Percentiles rank a stretch among this genome's conserved stretches.
Conservation (phyloP, 2,329 filamentous ascomycete species). For the Aspergillus sclerotialis region DNA sequence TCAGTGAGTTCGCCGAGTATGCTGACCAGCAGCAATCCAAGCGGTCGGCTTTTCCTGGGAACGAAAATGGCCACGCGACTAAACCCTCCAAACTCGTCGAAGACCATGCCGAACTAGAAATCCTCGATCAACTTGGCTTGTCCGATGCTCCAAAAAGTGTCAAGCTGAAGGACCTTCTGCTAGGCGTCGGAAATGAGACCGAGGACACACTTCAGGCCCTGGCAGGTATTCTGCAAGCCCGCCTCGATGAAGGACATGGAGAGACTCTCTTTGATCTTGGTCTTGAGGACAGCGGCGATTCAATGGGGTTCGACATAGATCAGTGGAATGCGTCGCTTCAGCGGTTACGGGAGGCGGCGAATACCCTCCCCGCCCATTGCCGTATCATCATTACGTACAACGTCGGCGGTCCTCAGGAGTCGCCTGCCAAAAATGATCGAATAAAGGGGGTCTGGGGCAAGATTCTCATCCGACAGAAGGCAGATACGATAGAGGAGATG, state of each 20-base stretch:
- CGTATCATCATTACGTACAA: conserved; percentile 84
- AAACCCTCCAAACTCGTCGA: conserved; percentile 38
- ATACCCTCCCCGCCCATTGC: conserved; percentile 63
- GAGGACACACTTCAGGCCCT: conserved; percentile 59
- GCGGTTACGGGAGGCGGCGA: conserved; percentile 60
- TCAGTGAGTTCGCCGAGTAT: conserved; percentile 96
- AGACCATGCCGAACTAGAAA: conserved; percentile 83
- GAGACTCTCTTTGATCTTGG: conserved; percentile 90
- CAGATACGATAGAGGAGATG: conserved; percentile 70
- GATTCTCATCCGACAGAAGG: conserved; percentile 69
- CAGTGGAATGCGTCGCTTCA: conserved; percentile 70
- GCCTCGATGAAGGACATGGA: conserved; percentile 75
- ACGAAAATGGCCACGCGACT: conserved; percentile 37
- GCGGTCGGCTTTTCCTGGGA: conserved; percentile 30
- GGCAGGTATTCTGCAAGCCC: conserved; percentile 56
- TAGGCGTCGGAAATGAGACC: conserved; percentile 46
- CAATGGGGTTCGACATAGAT: conserved; percentile 65
- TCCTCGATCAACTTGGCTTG: conserved; percentile 71
- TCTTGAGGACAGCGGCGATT: conserved; percentile 80
- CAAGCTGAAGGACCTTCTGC: conserved; percentile 68
- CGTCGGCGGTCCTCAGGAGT: conserved; percentile 70
- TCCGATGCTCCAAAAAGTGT: conserved; percentile 60
- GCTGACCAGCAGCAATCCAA: conserved; percentile 84
- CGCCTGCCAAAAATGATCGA: conserved; percentile 56
- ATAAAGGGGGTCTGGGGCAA: conserved; percentile 77